These are phyloP conservation scores for Kluyveromyces wickerhamii DNA, from an alignment of 805 yeast genomes.

Conservation along the genomic window DNA sequence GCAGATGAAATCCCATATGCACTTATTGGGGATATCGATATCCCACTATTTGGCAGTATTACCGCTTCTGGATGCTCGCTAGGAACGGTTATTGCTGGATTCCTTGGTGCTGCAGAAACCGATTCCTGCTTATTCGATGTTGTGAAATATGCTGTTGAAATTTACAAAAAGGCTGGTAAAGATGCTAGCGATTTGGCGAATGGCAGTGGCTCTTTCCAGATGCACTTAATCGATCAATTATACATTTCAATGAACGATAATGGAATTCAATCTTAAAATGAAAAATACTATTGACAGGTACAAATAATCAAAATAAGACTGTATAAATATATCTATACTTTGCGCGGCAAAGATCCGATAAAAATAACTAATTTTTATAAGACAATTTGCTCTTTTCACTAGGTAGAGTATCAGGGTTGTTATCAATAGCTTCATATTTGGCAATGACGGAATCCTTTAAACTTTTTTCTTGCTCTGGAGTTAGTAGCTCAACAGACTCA, in stretches of 20 bases:
- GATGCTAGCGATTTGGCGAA: conserved; percentile 35
- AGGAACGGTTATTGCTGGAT: conserved; percentile 62
- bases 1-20: conserved; percentile 24
- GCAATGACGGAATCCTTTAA: conserved; percentile 43
- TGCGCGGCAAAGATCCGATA: not conserved
- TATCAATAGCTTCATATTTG: conserved; percentile 44
- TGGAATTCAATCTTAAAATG: not conserved
- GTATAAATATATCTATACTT: too few species aligned
- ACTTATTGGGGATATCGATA: conserved; percentile 45
- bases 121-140: conserved; percentile 34
- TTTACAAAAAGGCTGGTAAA: conserved; percentile 57
- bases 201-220: conserved; percentile 33
- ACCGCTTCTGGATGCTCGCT: conserved; percentile 83
- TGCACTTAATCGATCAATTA: conserved; percentile 24
- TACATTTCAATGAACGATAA: not conserved
- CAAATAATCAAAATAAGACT: too few species aligned
- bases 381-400: conserved; percentile 49
- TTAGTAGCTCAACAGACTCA: conserved; percentile 64
- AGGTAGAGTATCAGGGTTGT: conserved; percentile 41
- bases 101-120: conserved; percentile 38
- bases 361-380: conserved; percentile 34
- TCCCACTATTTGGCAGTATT: conserved; percentile 51
- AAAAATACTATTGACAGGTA: not conserved
- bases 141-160: conserved; percentile 44
- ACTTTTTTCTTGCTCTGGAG: conserved; percentile 52